Evolutionary conservation across 2,329 filamentous ascomycete genomes (phyloP), one percentile per base, ranked within the genome.

Genomic region (Beauveria rudraprayagi): DNA sequence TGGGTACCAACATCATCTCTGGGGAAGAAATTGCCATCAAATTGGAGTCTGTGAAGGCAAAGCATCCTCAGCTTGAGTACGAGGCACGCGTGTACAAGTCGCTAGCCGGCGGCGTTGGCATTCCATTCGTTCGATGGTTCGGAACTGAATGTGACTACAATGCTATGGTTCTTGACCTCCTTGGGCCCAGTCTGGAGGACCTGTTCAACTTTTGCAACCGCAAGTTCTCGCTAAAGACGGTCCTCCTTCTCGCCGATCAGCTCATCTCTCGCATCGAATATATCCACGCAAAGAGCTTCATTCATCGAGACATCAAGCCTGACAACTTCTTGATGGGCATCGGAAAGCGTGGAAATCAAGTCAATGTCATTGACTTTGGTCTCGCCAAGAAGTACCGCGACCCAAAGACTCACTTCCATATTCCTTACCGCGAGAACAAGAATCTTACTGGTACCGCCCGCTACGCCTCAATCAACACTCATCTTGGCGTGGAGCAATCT

Each of bases 151-250:
- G 93, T 78, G 94, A 97, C 80, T 97, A 99, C 86, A 97, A 99
- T 78, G 94, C 94, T 75, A 97, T 99, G 94, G 94, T 99, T 57
- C 86, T 97, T 67, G 94, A 99, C 72, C 87, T 99, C 28, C 89
- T 99, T 62, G 94, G 94, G 44, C 94, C 94, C 67, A 94, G 89
- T 71, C 80, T 99, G 77, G 94, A 99, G 78, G 94, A 99, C 74
- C 84, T 99, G 40, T 99, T 99, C 90, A 97, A 99, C 85, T 97
- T 97, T 78, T 99, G 94, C 87, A 97, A 97, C 87, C 90, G 94
- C 77, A 97, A 97, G 77, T 99, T 97, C 82, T 97, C 94, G 14
- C 80, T 99, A 68, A 99, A 99, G 88, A 99, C 94, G 1, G 94
- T 99, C 30, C 84, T 99, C 48, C 86, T 99, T 28, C 85, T 99